Evolutionary conservation across 352 stramenopile genomes (phyloP), one percentile per base, ranked within the genome.

Genomic region (Globisporangium takayamanum): DNA sequence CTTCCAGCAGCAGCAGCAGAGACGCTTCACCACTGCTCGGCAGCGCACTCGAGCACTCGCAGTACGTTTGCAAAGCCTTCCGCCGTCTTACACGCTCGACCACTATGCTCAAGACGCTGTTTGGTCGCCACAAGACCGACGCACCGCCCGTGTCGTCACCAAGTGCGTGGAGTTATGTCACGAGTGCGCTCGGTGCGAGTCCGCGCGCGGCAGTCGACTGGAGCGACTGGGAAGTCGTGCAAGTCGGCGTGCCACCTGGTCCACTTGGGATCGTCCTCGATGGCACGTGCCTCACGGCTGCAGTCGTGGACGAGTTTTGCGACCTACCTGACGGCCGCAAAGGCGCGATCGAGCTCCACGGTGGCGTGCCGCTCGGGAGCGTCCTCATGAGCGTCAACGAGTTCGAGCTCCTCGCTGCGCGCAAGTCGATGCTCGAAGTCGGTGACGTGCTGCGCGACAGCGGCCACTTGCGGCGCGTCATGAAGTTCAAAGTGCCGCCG

Each of bases 341-440:
- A 28, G 84, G 81, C 18, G 59, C 68, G 1, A 60, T 92, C 18
- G 79, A 92, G 48, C 18, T 63, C 10, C 73, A 76, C 46, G 74
- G 78, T 0, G 66, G 65, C 2, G 69, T 92, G 2, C 18, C 62
- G 0, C 20, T 62, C 0, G 79, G 81, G 12, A 80, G 69, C 41
- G 63, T 90, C 10, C 66, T 94, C 25, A 61, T 85, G 12, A 66
- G 59, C 3, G 67, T 94, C n/a, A 92, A 94, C 51, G 68, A 83
- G 16, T 58, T 69, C 48, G 65, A 92, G 28, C 72, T 90, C 4
- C 49, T 80, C 3, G 47, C 62, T 0, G 54, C 60, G 18, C 62
- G 72, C 28, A 55, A 84, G 46, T 60, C 67, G 42, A 65, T 89
- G 15, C 37, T 71, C 6, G 73, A 86, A 2, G 64, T 86, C 18